Conservation (phyloP, 306 rosid genomes). For the Cucurbita argyrosperma region DNA sequence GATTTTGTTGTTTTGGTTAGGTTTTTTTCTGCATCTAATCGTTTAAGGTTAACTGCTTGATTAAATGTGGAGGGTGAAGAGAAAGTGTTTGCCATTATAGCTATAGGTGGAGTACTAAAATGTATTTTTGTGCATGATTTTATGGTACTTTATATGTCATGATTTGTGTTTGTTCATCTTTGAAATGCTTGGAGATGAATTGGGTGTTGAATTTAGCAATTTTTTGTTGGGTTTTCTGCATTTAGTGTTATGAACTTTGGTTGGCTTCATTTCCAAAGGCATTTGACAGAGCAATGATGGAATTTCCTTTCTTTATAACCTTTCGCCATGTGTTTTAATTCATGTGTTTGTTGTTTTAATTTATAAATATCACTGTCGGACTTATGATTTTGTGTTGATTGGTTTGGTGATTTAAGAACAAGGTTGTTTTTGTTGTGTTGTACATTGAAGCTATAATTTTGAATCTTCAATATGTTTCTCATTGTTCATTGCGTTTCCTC, state of each 20-base stretch:
- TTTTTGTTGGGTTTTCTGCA: background rate
- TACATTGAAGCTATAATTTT: background rate
- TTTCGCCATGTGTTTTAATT: background rate
- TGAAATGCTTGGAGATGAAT: background rate
- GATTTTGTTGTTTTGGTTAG: background rate
- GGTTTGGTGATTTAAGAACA: background rate
- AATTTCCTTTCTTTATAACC: background rate
- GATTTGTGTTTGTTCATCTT: background rate
- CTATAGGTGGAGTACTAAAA: background rate
- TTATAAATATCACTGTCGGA: background rate
- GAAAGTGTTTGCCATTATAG: background rate
- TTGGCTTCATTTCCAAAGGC: background rate
- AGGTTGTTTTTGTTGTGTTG: background rate
- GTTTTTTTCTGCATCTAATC: background rate
- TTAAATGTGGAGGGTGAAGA: background rate
- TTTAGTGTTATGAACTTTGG: background rate
- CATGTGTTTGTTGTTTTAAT: background rate
- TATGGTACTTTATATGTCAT: background rate
- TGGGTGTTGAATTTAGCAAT: background rate
- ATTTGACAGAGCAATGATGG: background rate
- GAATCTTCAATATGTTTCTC: too few relatives aligned
- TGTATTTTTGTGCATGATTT: background rate
- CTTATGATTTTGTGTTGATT: background rate
- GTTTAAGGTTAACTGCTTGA: background rate
- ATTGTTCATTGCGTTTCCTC: too few relatives aligned